Conservation (phyloP, 108 stramenopile genomes). For the Schizochytrium sp. region DNA sequence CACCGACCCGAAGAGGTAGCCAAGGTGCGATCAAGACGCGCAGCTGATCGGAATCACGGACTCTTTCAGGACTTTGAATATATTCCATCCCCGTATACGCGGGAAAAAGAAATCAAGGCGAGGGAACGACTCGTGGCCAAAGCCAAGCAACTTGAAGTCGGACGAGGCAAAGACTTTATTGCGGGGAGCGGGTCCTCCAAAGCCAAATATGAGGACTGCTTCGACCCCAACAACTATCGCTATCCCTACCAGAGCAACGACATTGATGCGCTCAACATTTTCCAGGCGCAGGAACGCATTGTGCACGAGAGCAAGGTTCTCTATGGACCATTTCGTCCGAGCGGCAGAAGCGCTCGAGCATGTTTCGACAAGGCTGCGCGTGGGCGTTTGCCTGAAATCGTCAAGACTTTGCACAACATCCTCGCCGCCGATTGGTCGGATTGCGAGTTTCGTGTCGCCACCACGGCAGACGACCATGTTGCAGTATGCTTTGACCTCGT, state of each 20-base stretch:
- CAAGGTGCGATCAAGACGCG: not conserved
- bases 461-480: not conserved
- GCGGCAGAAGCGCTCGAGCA: not conserved
- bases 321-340: not conserved
- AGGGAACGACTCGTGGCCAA: not conserved
- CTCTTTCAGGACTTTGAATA: conserved; percentile 3
- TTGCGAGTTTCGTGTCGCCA: not conserved
- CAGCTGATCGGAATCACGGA: not conserved
- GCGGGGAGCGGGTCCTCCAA: not conserved
- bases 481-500: not conserved
- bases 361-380: not conserved
- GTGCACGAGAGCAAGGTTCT: not conserved
- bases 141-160: not conserved
- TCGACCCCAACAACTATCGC: not conserved
- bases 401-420: not conserved
- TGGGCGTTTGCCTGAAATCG: not conserved
- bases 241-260: not conserved
- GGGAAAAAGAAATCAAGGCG: not conserved
- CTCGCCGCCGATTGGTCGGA: not conserved
- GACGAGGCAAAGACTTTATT: not conserved
- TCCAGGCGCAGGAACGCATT: not conserved
- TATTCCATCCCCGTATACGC: not conserved
- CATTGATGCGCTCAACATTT: not conserved
- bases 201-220: not conserved
- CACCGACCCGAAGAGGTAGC: not conserved